phyloP scores from a whole-genome alignment of 805 yeast species.

The Sugiyamaella lignohabitans region DNA sequence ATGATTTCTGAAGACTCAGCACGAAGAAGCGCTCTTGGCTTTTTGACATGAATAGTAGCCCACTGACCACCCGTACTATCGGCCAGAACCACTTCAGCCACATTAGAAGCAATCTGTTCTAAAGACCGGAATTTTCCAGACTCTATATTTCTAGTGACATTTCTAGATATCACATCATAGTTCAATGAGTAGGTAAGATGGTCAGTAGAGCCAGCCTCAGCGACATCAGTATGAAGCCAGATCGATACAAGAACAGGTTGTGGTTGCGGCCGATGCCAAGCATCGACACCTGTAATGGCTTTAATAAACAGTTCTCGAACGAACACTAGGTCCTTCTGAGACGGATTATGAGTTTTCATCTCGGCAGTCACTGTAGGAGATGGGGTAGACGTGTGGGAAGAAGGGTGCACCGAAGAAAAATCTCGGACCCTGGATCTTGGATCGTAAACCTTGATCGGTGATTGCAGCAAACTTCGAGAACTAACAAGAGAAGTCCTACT shows the following conservation, averaged over 20 bases:
- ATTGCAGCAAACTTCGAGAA: too few relatives aligned
- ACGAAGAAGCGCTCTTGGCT: conserved; percentile 52
- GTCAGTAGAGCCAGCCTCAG: conserved; percentile 70
- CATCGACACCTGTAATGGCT: conserved; percentile 66
- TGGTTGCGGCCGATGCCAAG: conserved; percentile 59
- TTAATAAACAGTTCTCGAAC: conserved; percentile 54
- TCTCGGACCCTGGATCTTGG: too few relatives aligned
- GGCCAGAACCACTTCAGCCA: conserved; percentile 39
- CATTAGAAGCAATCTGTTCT: conserved; percentile 40
- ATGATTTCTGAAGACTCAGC: conserved; percentile 44
- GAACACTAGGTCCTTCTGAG: conserved; percentile 35
- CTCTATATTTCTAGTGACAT: conserved; percentile 49
- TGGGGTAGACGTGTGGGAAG: not conserved
- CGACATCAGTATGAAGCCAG: conserved; percentile 58
- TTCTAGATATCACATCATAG: conserved; percentile 76
- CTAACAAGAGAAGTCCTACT: too few relatives aligned
- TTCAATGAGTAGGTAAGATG: conserved; percentile 77
- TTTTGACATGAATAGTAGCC: conserved; percentile 38
- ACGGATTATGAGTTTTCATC: not conserved
- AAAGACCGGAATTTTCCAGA: conserved; percentile 34
- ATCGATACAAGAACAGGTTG: conserved; percentile 63
- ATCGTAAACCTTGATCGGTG: too few relatives aligned
- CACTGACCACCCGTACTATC: conserved; percentile 43
- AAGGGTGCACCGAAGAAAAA: too few relatives aligned
- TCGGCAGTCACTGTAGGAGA: not conserved